A percentile compares a stretch with the other conserved stretches of the same genome.
Evolutionary conservation across 306 rosid genomes (phyloP).

Genomic region (Crotalaria pallida): DNA sequence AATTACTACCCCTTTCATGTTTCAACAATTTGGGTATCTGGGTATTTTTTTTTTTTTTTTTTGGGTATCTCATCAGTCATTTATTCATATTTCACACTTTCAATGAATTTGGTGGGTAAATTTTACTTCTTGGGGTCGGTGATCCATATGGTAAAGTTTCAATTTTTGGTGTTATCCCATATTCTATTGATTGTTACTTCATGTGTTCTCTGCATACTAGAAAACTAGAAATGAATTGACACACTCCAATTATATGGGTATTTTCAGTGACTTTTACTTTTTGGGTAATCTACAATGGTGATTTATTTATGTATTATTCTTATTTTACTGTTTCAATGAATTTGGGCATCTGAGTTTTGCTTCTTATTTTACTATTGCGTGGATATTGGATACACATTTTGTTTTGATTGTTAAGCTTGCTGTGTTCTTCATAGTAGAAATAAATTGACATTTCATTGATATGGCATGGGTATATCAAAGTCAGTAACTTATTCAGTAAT

Average conservation of each 20-base stretch:
- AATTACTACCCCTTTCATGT: too few species aligned
- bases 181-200: neutral
- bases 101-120: neutral
- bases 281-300: conserved; percentile 11
- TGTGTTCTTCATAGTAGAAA: neutral
- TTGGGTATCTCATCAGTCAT: conserved; percentile 10
- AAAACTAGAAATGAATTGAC: neutral
- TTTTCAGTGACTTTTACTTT: conserved; percentile 3
- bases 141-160: neutral
- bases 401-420: neutral
- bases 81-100: neutral
- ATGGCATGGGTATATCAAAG: neutral
- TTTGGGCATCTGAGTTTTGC: too few species aligned
- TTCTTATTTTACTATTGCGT: too few species aligned
- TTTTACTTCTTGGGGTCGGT: neutral
- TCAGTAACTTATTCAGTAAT: conserved; percentile 5
- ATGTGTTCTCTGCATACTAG: too few species aligned
- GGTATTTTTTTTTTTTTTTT: neutral
- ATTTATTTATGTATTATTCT: neutral
- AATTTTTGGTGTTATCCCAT: neutral
- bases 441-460: neutral
- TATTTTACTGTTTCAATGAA: neutral
- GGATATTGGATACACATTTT: neutral
- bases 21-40: neutral
- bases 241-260: neutral